Evolutionary conservation across 768 basidiomycete species (phyloP), one percentile per base, ranked within the genome.

Genomic region (Cubamyces sp.): DNA sequence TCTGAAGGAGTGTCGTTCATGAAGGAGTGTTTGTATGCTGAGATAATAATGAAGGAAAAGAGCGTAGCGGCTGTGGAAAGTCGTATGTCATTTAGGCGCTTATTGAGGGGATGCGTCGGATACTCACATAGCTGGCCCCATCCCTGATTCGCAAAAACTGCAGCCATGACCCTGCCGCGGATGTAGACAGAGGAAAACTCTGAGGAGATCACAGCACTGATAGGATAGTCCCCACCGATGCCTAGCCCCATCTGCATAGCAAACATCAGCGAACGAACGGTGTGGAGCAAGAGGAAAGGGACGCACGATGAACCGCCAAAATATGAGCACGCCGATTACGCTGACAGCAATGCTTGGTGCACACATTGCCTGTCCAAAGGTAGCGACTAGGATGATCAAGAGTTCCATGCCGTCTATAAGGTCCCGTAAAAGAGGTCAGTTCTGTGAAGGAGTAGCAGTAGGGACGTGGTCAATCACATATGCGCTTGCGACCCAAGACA

Each of bases 21-120:
- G 60, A 86, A 82, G 4, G 80, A 67, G 54, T 71, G 68, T 76
- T 92, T 94, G 84, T 86, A 93, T 1, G 87, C 90, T 47, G 79
- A 65, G 25, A 87, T 82, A 53, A 88, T 75, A 65, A 92, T 79
- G 68, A 88, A 70, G n/a, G 85, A 84, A 42, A 94, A 80, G 46
- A 95, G 71, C 34, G 87, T 84, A 51, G 92, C 87, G 56, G 81
- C 86, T 87, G 57, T 45, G n/a, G 46, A 64, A 62, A 77, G 68
- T 61, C n/a, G 47, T n/a, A 26, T 34, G 40, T 69, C 7, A 42
- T 18, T 19, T 39, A 23, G 11, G 37, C 30, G 46, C 45, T 37
- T 3, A 7, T 16, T 1, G 15, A n/a, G 12, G 7, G 16, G 19
- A 14, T 41, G 18, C 16, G 28, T 19, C 12, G 25, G 16, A 30